Evolutionary conservation across 1,284 basidiomycete genomes (phyloP).

Genomic region (Heterobasidion parviporum): DNA sequence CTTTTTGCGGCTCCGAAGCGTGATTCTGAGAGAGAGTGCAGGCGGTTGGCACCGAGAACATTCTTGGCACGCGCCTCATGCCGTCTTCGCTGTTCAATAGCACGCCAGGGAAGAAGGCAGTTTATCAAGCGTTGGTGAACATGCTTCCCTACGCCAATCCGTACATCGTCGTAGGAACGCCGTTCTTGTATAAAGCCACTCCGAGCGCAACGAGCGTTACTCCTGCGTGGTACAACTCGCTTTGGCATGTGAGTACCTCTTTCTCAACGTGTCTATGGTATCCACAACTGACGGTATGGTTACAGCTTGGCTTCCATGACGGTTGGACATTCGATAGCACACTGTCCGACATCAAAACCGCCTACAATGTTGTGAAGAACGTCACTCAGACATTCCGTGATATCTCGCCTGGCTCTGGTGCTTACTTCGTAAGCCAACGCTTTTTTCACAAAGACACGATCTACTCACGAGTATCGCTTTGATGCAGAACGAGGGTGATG

Average conservation of each 20-base stretch:
- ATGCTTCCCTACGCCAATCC: slow-evolving; percentile 18
- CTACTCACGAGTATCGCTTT: background rate
- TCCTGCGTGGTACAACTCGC: slow-evolving; percentile 34
- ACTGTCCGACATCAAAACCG: slow-evolving; percentile 20
- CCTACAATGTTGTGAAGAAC: slow-evolving; percentile 17
- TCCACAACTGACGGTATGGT: background rate
- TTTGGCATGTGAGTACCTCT: slow-evolving; percentile 38
- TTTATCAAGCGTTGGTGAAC: slow-evolving; percentile 18
- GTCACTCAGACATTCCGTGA: slow-evolving; percentile 32
- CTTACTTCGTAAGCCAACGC: slow-evolving; percentile 35
- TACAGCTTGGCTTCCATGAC: slow-evolving; percentile 16
- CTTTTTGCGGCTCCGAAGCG: background rate
- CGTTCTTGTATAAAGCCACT: slow-evolving; percentile 34
- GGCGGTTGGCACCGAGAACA: slow-evolving; percentile 22
- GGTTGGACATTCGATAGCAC: slow-evolving; percentile 35
- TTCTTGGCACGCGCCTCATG: slow-evolving; percentile 24
- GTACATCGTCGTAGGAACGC: slow-evolving; percentile 26
- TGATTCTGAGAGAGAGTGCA: background rate
- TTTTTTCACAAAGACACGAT: background rate
- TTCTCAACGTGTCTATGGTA: slow-evolving; percentile 5
- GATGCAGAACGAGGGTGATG: slow-evolving; percentile 47
- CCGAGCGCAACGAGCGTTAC: slow-evolving; percentile 35
- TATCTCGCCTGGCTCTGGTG: slow-evolving; percentile 38
- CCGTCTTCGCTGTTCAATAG: slow-evolving; percentile 20
- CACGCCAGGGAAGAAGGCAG: slow-evolving; percentile 14